Base-by-base conservation (phyloP, 768 basidiomycete species). In the Rhizopogon rudus region DNA sequence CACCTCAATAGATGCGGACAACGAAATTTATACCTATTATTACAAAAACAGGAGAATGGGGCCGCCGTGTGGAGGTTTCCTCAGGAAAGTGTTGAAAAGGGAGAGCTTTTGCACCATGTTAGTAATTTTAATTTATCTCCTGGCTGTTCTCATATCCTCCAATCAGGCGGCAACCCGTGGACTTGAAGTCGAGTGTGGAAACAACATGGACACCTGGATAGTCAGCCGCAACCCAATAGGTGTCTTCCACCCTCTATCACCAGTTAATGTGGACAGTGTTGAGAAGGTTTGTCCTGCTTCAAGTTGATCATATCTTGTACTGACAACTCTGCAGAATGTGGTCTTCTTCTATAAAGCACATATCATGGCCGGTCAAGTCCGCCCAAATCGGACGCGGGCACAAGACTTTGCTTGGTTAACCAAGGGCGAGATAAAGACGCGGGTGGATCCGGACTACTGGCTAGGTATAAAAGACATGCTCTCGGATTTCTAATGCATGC, bases 281-380 rank as follows among this genome's bases (percentile, higher is more conserved):
- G 64, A 72, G 54, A 70, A 81, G 61, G 81, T 79, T 60, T 49
- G 63, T 14, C 33, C 3, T 44, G 13, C 7, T 16, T 31, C 52
- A 6, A 41, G 31, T 28, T 10, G 14, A 39, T 40, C 50, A 0
- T 53, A 33, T 57, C 10, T 17, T 8, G 9, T 39, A n/a, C 43
- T 57, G 6, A 65, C 48, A 35, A 8, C 22, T 25, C 25, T 40
- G 0, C 63, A 97, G 94, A 79, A 75, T 52, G 74, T 80, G 41
- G 75, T 89, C 17, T 99, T 98, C 75, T 91, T 97, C 77, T 90
- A 90, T 76, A 97, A 97, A 68, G 91, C 84, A 17, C 94, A 97
- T 65, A 91, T 98, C 52, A 79, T 98, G 64, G 86, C 91, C 2
- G 96, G 96, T 16, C 90, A 94, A 68, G 87, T 86, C 33, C 76